Percentiles rank a stretch among this genome's conserved stretches.
phyloP scores from a whole-genome alignment of 1,284 basidiomycete genomes.

The Neolentinus lepideus region DNA sequence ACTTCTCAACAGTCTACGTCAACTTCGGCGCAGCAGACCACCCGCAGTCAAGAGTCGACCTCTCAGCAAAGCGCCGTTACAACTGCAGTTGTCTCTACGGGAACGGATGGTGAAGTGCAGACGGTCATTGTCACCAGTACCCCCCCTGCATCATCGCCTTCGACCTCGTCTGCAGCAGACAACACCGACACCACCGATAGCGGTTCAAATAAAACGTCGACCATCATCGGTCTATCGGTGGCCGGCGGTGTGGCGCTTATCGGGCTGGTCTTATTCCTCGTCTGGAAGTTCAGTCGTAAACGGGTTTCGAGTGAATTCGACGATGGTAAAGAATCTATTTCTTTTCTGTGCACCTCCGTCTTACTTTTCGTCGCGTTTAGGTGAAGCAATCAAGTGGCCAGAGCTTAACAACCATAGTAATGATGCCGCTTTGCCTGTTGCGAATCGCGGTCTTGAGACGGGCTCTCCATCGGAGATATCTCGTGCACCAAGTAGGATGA shows the following conservation, averaged over 20 bases:
- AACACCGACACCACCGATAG: constrained; percentile 11
- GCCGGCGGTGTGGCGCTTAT: constrained; percentile 68
- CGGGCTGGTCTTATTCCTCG: constrained; percentile 61
- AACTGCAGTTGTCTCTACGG: constrained; percentile 12
- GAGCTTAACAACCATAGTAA: constrained; percentile 58
- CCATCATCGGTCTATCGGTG: constrained; percentile 72
- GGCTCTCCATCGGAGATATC: not conserved
- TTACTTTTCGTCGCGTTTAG: constrained; percentile 26
- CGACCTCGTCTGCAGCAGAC: not conserved
- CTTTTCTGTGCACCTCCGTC: not conserved
- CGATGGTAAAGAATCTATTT: constrained; percentile 47
- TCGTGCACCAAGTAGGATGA: constrained; percentile 33
- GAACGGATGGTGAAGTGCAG: constrained; percentile 17
- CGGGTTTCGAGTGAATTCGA: constrained; percentile 64
- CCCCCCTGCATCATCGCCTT: not conserved
- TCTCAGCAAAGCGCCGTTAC: not conserved
- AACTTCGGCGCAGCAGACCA: constrained; percentile 7
- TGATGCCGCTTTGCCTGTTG: constrained; percentile 48
- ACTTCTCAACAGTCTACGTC: constrained; percentile 9
- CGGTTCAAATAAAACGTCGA: constrained; percentile 44
- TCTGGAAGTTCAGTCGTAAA: constrained; percentile 80
- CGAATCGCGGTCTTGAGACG: constrained; percentile 21
- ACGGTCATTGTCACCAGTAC: constrained; percentile 11
- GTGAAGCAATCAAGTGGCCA: constrained; percentile 82
- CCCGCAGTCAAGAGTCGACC: constrained; percentile 3